Evolutionary conservation across 345 rosid species (phyloP).

Genomic region (Psidium friedrichsthalianum): DNA sequence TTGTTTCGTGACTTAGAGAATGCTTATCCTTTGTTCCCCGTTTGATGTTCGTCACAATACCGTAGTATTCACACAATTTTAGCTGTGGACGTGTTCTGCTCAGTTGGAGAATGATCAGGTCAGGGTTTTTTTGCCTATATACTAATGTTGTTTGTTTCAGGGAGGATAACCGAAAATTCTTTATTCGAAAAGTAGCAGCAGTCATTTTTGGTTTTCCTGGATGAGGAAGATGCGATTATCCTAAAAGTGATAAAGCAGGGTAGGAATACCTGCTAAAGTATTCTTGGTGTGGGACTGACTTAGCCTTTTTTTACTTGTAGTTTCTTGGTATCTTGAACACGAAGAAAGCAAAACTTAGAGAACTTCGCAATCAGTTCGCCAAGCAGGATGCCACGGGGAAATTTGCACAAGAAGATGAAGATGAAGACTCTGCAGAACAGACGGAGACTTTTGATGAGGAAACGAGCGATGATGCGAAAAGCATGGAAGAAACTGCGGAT

Average conservation of each 20-base stretch:
- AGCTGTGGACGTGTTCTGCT: not conserved
- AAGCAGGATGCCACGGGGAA: slow-evolving; percentile 27
- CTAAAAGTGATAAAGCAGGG: not conserved
- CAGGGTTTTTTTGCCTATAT: not conserved
- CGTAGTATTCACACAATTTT: not conserved
- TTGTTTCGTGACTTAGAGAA: not conserved
- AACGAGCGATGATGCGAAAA: slow-evolving; percentile 19
- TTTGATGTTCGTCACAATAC: not conserved
- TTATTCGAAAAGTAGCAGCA: not conserved
- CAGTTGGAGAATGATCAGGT: not conserved
- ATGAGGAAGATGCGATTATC: not conserved
- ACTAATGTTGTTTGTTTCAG: not conserved
- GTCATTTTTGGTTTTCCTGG: not conserved
- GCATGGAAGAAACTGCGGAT: slow-evolving; percentile 28
- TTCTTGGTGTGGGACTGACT: not conserved
- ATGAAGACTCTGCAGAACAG: slow-evolving; percentile 44
- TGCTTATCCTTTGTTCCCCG: not conserved
- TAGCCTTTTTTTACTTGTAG: slow-evolving; percentile 15
- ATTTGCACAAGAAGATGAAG: slow-evolving; percentile 31
- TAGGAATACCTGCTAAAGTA: not conserved
- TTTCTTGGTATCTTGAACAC: slow-evolving; percentile 63
- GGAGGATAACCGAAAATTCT: not conserved
- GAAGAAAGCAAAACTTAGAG: slow-evolving; percentile 80
- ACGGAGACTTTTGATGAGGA: slow-evolving; percentile 48
- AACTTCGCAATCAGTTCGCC: slow-evolving; percentile 51